phyloP scores from a whole-genome alignment of 257 asterid genomes.

The Handroanthus guayacan region DNA sequence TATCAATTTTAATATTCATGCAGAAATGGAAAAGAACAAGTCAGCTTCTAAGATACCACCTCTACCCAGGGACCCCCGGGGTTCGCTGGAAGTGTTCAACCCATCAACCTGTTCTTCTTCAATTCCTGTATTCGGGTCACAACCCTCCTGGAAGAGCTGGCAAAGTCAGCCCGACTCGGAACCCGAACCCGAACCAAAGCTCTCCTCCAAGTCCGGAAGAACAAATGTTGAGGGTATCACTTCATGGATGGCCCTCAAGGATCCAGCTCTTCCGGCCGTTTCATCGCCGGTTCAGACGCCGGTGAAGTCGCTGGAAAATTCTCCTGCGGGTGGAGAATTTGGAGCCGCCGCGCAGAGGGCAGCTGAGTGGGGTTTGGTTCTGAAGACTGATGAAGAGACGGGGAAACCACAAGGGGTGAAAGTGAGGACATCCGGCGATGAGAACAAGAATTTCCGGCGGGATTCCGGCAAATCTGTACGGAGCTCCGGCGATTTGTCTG shows the following conservation, averaged over 20 bases:
- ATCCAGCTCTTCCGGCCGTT: conserved; percentile 26
- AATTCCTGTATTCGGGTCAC: conserved; percentile 52
- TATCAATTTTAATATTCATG: conserved; percentile 11
- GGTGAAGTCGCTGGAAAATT: conserved; percentile 7
- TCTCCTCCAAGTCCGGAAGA: conserved; percentile 39
- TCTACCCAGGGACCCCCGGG: conserved; percentile 76
- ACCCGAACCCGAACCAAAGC: conserved; percentile 24
- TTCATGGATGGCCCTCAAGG: conserved; percentile 95
- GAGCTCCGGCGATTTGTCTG: conserved; percentile 79
- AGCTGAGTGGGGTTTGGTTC: conserved; percentile 95
- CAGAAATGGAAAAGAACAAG: conserved; percentile 60
- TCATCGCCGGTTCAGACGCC: neutral
- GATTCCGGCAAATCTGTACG: conserved; percentile 77
- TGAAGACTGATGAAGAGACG: conserved; percentile 82
- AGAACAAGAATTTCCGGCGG: conserved; percentile 48
- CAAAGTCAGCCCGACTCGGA: conserved; percentile 39
- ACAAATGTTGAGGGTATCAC: conserved; percentile 51
- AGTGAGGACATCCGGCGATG: conserved; percentile 89
- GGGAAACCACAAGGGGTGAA: conserved; percentile 87
- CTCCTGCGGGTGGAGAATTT: conserved; percentile 37
- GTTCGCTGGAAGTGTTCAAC: conserved; percentile 87
- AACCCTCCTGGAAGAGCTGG: conserved; percentile 64
- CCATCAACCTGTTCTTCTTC: conserved; percentile 53
- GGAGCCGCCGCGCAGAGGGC: conserved; percentile 89
- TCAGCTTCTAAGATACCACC: conserved; percentile 52